phyloP scores from a whole-genome alignment of 148 eudicot genomes.

The Dysphania ambrosioides region DNA sequence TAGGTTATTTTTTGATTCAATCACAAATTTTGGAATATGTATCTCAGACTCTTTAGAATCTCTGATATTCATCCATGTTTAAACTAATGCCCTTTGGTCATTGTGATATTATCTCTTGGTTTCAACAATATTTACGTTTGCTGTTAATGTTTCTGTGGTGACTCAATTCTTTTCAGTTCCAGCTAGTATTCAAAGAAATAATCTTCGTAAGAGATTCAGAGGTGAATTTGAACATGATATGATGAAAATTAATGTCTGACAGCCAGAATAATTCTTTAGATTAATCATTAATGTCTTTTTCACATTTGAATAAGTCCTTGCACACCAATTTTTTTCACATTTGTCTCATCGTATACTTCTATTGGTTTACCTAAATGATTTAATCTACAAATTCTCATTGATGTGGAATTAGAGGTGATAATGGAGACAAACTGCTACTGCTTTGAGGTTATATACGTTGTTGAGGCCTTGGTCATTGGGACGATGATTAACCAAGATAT shows the following conservation, averaged over 20 bases:
- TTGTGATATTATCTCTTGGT: not conserved
- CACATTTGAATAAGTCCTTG: not conserved
- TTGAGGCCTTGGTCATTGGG: not conserved
- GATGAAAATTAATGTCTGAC: not conserved
- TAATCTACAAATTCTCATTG: constrained; percentile 9
- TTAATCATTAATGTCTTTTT: not conserved
- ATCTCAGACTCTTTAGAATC: not conserved
- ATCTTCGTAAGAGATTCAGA: not conserved
- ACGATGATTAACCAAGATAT: not conserved
- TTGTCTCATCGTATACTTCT: not conserved
- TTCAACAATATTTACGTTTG: not conserved
- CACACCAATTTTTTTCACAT: not conserved
- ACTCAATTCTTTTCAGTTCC: not conserved
- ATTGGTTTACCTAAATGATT: constrained; percentile 9
- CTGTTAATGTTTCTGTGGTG: not conserved
- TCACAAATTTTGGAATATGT: constrained; percentile 12
- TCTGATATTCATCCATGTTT: not conserved
- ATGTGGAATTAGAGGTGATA: constrained; percentile 20
- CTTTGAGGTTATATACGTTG: constrained; percentile 1
- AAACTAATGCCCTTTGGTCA: not conserved
- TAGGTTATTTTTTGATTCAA: constrained; percentile 8
- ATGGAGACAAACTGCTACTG: not conserved
- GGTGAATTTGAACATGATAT: not conserved
- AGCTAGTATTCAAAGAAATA: not conserved
- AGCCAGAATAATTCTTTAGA: not conserved